Conservation (phyloP, 1,139 yeast genomes). For the Diutina scorzettiae region DNA sequence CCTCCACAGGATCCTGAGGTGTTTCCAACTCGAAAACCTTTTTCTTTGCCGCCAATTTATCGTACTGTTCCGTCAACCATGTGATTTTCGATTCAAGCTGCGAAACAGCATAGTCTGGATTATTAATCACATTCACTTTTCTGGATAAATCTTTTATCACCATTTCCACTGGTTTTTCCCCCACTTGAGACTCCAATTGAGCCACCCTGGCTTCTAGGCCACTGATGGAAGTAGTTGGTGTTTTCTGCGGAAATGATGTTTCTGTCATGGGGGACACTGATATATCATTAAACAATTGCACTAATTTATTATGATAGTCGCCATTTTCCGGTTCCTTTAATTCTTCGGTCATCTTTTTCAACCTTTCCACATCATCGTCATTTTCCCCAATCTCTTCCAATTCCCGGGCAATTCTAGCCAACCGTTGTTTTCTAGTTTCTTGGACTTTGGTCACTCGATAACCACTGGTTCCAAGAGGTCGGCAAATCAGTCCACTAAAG, state of each 20-base stretch:
- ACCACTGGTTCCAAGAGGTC: constrained; percentile 16
- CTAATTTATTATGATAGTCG: neutral
- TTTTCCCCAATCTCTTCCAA: constrained; percentile 22
- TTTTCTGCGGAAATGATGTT: neutral
- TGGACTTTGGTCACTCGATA: constrained; percentile 15
- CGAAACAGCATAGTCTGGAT: constrained; percentile 9
- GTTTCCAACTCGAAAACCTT: constrained; percentile 8
- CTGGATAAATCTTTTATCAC: constrained; percentile 23
- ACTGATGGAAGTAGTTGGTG: neutral
- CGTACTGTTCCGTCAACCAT: constrained; percentile 12
- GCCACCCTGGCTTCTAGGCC: constrained; percentile 17
- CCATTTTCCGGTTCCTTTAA: neutral
- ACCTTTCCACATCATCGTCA: constrained; percentile 1
- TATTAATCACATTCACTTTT: constrained; percentile 24
- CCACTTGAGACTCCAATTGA: constrained; percentile 15
- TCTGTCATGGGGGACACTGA: neutral
- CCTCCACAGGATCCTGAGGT: constrained; percentile 9
- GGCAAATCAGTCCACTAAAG: constrained; percentile 25
- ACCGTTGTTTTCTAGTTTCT: constrained; percentile 31
- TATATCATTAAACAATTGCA: neutral
- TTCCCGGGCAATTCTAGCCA: constrained; percentile 34
- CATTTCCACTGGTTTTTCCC: constrained; percentile 15
- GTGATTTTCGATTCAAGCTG: constrained; percentile 14
- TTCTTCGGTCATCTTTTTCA: neutral
- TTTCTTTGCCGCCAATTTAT: constrained; percentile 11